Evolutionary conservation across 2,329 filamentous ascomycete genomes (phyloP).

Genomic region (Aureobasidium sp.): DNA sequence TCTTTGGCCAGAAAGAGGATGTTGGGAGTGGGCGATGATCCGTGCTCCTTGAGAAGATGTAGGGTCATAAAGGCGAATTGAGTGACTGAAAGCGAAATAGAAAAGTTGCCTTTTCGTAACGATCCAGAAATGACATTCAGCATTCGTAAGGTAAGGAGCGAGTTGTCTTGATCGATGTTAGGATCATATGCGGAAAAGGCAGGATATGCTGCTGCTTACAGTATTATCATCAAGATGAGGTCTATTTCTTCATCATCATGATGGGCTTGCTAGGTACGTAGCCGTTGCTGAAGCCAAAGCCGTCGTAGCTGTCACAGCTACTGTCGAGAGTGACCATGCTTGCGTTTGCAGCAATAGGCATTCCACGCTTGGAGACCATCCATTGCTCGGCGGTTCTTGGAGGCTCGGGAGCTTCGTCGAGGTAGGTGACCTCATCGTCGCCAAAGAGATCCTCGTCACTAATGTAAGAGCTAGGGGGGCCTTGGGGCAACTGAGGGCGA

Average conservation of each 20-base stretch:
- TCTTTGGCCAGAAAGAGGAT: slow-evolving; percentile 14
- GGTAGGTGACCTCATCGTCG: slow-evolving; percentile 24
- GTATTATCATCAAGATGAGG: not conserved
- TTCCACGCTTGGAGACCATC: slow-evolving; percentile 19
- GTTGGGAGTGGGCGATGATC: slow-evolving; percentile 11
- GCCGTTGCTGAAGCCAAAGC: slow-evolving; percentile 14
- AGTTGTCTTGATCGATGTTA: not conserved
- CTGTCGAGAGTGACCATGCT: slow-evolving; percentile 18
- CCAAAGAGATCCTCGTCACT: slow-evolving; percentile 34
- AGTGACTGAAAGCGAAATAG: not conserved
- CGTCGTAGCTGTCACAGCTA: slow-evolving; percentile 14
- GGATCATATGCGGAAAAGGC: not conserved
- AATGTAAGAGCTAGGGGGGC: slow-evolving; percentile 29
- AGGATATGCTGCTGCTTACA: too few species aligned
- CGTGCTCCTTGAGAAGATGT: slow-evolving; percentile 4
- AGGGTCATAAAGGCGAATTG: slow-evolving; percentile 10
- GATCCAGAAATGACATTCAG: slow-evolving; percentile 1
- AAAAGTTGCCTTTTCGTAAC: not conserved
- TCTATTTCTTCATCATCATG: slow-evolving; percentile 13
- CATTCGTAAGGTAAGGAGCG: not conserved
- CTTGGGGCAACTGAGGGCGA: slow-evolving; percentile 13
- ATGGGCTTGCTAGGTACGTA: slow-evolving; percentile 13
- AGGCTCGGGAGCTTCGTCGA: slow-evolving; percentile 29
- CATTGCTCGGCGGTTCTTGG: slow-evolving; percentile 30
- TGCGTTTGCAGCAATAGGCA: slow-evolving; percentile 21